Conservation (phyloP, 2,329 filamentous ascomycete species). For the Fusarium odoratissimum region DNA sequence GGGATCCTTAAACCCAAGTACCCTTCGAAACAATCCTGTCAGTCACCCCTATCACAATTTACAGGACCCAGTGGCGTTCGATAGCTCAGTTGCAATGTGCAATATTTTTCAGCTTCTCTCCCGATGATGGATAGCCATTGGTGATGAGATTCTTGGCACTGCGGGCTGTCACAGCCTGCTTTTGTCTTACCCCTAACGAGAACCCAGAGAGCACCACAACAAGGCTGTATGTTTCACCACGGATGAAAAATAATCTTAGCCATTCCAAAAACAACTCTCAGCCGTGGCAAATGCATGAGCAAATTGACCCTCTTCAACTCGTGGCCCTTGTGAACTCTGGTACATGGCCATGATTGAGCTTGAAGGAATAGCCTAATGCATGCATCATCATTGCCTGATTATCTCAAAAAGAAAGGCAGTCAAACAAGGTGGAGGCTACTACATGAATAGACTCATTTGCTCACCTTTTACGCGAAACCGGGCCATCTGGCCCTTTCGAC, state of each 20-base stretch:
- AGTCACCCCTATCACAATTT: background rate
- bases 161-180: background rate
- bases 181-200: background rate
- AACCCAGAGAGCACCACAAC: background rate
- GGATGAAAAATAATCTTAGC: too few relatives aligned
- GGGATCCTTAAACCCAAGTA: background rate
- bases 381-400: too few relatives aligned
- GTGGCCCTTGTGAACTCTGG: too few relatives aligned
- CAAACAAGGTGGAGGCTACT: too few relatives aligned
- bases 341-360: too few relatives aligned
- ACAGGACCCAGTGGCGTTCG: rapidly evolving
- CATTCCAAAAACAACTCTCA: too few relatives aligned
- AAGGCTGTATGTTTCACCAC: too few relatives aligned
- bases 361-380: too few relatives aligned
- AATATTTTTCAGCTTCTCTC: background rate
- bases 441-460: background rate
- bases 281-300: too few relatives aligned
- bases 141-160: background rate
- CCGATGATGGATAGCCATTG: background rate
- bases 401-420: too few relatives aligned
- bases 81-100: background rate
- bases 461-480: background rate
- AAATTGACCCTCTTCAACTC: too few relatives aligned
- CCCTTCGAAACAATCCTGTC: too few relatives aligned
- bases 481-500: background rate